Evolutionary conservation across 129 eudicot species (phyloP).

Genomic region (Pulicaria dysenterica): DNA sequence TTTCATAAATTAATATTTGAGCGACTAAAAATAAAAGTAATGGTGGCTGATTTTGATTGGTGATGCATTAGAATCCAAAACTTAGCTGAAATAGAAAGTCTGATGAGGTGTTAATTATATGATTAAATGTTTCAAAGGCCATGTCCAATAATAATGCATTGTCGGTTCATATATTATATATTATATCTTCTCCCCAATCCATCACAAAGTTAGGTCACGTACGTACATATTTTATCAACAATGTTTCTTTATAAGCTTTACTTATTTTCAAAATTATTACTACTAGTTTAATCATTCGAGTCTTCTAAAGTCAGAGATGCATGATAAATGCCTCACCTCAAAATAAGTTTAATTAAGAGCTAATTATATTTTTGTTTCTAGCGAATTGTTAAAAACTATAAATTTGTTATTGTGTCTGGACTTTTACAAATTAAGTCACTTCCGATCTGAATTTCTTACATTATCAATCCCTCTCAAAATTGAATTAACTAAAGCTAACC

Average conservation of each 20-base stretch:
- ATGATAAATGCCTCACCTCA: not conserved
- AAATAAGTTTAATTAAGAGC: not conserved
- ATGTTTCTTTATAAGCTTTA: not conserved
- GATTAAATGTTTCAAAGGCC: slow-evolving; percentile 34
- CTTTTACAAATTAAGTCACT: too few relatives aligned
- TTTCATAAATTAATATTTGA: not conserved
- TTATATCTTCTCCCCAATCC: not conserved
- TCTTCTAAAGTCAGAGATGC: too few relatives aligned
- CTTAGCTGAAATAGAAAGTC: slow-evolving; percentile 33
- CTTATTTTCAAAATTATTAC: not conserved
- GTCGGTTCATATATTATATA: slow-evolving; percentile 32
- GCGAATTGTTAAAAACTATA: too few relatives aligned
- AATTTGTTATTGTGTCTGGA: too few relatives aligned
- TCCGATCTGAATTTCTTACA: too few relatives aligned
- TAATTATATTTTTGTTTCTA: too few relatives aligned
- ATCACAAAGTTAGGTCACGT: slow-evolving; percentile 35
- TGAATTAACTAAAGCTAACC: too few relatives aligned
- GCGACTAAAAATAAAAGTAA: slow-evolving; percentile 10
- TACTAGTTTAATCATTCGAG: not conserved
- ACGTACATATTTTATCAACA: not conserved
- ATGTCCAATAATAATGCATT: slow-evolving; percentile 38
- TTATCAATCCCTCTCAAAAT: too few relatives aligned
- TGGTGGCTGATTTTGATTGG: slow-evolving; percentile 19
- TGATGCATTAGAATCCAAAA: slow-evolving; percentile 29
- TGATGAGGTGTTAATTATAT: slow-evolving; percentile 38